phyloP scores from a whole-genome alignment of 2,329 filamentous ascomycete species.

The Tolypocladium pustulatum region DNA sequence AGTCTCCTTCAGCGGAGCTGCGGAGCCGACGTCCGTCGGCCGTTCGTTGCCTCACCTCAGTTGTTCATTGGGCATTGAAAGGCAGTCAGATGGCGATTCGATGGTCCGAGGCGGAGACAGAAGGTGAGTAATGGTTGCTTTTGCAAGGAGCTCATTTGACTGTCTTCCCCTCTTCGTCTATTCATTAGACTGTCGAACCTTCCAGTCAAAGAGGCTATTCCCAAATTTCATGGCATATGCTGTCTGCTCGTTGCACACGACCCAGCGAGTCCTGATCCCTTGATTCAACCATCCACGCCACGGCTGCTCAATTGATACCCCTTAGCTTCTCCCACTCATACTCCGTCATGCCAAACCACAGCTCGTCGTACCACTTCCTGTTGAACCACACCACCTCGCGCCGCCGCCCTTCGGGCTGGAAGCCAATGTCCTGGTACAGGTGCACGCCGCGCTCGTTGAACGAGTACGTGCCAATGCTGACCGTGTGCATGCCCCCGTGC shows the following conservation, averaged over 20 bases:
- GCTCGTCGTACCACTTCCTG: slow-evolving; percentile 23
- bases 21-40: neutral
- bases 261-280: neutral
- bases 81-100: neutral
- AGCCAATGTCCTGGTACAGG: slow-evolving; percentile 34
- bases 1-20: neutral
- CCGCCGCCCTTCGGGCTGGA: slow-evolving; percentile 29
- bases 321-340: slow-evolving; percentile 20
- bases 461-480: slow-evolving; percentile 27
- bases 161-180: neutral
- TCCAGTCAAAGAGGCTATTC: neutral
- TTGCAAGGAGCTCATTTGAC: neutral
- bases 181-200: neutral
- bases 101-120: neutral
- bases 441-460: slow-evolving; percentile 30
- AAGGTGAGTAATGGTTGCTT: neutral
- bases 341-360: slow-evolving; percentile 26
- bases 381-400: slow-evolving; percentile 23
- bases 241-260: too few relatives aligned
- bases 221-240: neutral
- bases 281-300: neutral
- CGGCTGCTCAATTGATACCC: neutral
- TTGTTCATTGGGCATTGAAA: neutral
- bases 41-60: neutral
- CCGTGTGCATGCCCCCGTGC: slow-evolving; percentile 30